Base-by-base conservation (phyloP, 148 eudicot species). In the Drosera capensis region DNA sequence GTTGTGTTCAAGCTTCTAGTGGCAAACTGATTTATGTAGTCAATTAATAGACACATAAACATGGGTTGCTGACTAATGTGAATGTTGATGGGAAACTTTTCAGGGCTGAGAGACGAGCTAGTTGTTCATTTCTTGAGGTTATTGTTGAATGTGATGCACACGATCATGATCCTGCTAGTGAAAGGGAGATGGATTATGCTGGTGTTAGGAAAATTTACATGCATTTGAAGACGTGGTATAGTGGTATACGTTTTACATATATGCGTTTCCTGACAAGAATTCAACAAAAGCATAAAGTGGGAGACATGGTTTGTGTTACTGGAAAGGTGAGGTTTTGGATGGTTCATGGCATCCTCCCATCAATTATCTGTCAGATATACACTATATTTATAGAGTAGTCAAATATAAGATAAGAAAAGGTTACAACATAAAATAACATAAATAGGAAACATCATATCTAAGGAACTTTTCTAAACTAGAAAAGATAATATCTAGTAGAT, bases 231-330 rank as follows among this genome's bases (percentile, higher is more conserved):
- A 75, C 78, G 57, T 90, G 65, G 62, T 70, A 83, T 45, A 78
- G 95, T 31, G 97, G 97, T 21, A 37, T 78, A 57, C 95, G 95
- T 51, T 90, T 71, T 63, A 78, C 95, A 25, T 71, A 15, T 49
- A 58, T 45, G 30, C 85, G 84, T 50, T 90, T 90, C 64, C 92
- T 90, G 44, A 60, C 39, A 45, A 58, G 73, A 57, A 53, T 90
- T 28, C 63, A 78, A 64, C 72, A 39, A 31, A 90, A 84, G 75
- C 71, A 90, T 57, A 75, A 64, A 46, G 87, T 68, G 68, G 95
- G 95, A 54, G 97, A 84, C 48, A 52, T 68, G 46, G 87, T 80
- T 51, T 90, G 97, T 63, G 82, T 81, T 49, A 90, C 95, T 62
- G 97, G 97, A 58, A 90, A 90, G 95, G 97, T 84, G 67, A 70